These are phyloP conservation scores for Phaeosphaeria sp. DNA, from an alignment of 2,329 filamentous ascomycete genomes.

Conservation along the genomic window DNA sequence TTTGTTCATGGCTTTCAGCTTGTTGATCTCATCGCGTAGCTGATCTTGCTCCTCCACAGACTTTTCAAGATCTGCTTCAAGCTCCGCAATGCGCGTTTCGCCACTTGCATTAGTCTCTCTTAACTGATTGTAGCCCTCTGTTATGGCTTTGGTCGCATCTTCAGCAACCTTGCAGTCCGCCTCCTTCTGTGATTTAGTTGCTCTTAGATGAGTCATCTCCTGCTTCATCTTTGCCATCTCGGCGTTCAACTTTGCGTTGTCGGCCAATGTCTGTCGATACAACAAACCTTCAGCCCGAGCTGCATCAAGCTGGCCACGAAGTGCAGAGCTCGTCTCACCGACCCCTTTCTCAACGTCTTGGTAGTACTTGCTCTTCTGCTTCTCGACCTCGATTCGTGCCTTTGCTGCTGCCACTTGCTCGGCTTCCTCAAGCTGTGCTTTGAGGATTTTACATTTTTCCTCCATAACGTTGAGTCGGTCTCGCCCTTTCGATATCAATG, in stretches of 20 bases:
- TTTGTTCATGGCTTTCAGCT: background rate
- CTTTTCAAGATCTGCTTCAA: background rate
- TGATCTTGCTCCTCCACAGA: background rate
- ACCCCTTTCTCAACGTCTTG: conserved; percentile 2
- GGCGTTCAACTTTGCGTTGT: background rate
- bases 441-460: background rate
- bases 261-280: background rate
- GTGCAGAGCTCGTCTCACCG: background rate
- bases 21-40: background rate
- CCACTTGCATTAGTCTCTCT: background rate
- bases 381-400: background rate
- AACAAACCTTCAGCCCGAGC: background rate
- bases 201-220: background rate
- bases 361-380: background rate
- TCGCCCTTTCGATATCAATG: background rate
- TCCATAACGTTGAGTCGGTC: background rate
- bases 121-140: background rate
- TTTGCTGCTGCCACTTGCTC: background rate
- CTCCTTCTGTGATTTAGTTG: background rate
- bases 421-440: background rate
- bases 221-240: background rate
- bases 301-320: background rate
- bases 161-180: background rate
- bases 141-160: background rate
- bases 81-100: background rate